Evolutionary conservation across 306 rosid genomes (phyloP).

Genomic region (Prunus mongolica): DNA sequence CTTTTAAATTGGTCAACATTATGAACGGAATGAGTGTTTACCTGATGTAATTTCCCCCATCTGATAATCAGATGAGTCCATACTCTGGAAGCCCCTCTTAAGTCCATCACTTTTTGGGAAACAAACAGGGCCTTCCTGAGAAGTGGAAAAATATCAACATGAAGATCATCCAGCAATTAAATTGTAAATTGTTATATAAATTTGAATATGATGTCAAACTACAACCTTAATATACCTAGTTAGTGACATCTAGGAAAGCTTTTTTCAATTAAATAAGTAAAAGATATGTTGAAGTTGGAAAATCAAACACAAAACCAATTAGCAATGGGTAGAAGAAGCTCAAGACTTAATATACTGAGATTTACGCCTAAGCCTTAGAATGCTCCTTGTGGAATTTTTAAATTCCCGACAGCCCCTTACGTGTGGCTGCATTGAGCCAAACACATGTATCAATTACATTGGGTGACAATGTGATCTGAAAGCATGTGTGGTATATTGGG

Average conservation of each 20-base stretch:
- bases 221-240: not conserved
- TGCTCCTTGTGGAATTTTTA: too few relatives aligned
- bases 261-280: not conserved
- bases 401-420: too few relatives aligned
- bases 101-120: slow-evolving; percentile 47
- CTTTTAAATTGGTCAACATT: slow-evolving; percentile 7
- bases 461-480: not conserved
- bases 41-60: slow-evolving; percentile 53
- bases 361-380: too few relatives aligned
- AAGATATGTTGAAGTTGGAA: not conserved
- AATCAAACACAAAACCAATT: not conserved
- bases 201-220: not conserved
- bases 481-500: not conserved
- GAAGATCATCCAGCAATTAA: slow-evolving; percentile 14
- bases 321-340: not conserved
- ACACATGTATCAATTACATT: too few relatives aligned
- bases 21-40: slow-evolving; percentile 22
- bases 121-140: slow-evolving; percentile 40
- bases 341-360: not conserved
- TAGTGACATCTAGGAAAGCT: not conserved
- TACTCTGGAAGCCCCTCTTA: slow-evolving; percentile 48
- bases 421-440: not conserved
- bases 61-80: slow-evolving; percentile 47
- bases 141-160: slow-evolving; percentile 20
- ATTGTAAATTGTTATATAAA: not conserved